A percentile compares a stretch with the other conserved stretches of the same genome.
These are phyloP conservation scores for Arabidopsis suecica DNA, from an alignment of 345 rosid species.

Conservation along the genomic window DNA sequence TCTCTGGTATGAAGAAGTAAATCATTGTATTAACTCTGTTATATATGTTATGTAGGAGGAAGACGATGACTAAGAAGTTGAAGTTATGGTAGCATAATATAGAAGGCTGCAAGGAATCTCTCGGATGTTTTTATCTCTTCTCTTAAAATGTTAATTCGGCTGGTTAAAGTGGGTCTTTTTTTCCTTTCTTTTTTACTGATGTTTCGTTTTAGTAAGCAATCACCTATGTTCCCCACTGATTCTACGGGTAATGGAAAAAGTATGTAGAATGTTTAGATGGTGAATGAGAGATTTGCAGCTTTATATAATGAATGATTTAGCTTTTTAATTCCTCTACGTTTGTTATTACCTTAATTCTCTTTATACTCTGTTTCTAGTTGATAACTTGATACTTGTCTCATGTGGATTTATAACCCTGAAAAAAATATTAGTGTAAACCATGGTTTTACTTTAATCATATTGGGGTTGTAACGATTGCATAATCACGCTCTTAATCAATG, in stretches of 20 bases:
- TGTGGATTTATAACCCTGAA: not conserved
- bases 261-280: slow-evolving; percentile 30
- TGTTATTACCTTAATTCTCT: not conserved
- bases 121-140: slow-evolving; percentile 6
- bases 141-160: slow-evolving; percentile 33
- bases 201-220: slow-evolving; percentile 36
- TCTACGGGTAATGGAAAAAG: slow-evolving; percentile 34
- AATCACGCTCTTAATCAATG: slow-evolving; percentile 30
- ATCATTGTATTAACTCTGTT: not conserved
- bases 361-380: not conserved
- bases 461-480: not conserved
- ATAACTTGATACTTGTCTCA: not conserved
- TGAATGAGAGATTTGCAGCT: slow-evolving; percentile 50
- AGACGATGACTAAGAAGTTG: slow-evolving; percentile 73
- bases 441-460: not conserved
- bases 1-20: not conserved
- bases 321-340: not conserved
- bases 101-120: slow-evolving; percentile 43
- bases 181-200: not conserved
- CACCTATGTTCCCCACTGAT: slow-evolving; percentile 36
- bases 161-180: not conserved
- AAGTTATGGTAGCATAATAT: slow-evolving; percentile 40
- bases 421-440: no score
- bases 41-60: slow-evolving; percentile 56
- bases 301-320: slow-evolving; percentile 1